Conservation (phyloP, 202 grass and related monocot species). For the Digitaria exilis region DNA sequence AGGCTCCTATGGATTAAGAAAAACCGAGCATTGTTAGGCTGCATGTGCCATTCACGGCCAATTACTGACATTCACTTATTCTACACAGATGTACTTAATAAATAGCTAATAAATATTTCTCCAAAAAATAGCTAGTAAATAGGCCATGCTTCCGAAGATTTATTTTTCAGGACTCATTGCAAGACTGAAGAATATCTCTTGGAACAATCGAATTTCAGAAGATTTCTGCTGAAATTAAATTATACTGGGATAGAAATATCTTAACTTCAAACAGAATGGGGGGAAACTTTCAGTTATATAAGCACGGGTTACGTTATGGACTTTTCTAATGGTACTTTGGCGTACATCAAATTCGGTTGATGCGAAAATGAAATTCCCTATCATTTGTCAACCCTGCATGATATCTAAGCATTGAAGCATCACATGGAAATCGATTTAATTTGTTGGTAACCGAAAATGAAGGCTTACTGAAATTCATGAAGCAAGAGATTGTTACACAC, state of each 20-base stretch:
- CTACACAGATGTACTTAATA: neutral
- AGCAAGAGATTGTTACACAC: slow-evolving; percentile 29
- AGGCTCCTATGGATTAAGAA: slow-evolving; percentile 5
- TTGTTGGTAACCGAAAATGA: slow-evolving; percentile 36
- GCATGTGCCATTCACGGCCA: slow-evolving; percentile 29
- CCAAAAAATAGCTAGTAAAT: neutral
- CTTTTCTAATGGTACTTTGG: neutral
- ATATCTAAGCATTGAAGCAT: slow-evolving; percentile 17
- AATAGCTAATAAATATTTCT: too few relatives aligned
- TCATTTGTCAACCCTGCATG: slow-evolving; percentile 17
- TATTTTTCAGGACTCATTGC: too few relatives aligned
- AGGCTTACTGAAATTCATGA: slow-evolving; percentile 24
- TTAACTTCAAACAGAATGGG: too few relatives aligned
- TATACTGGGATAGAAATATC: neutral
- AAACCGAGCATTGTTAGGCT: neutral
- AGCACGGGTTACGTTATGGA: neutral
- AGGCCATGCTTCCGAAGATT: neutral
- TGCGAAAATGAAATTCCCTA: neutral
- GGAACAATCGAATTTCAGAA: neutral
- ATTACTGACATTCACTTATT: neutral
- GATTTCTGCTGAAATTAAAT: neutral
- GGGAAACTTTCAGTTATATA: neutral
- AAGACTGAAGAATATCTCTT: neutral
- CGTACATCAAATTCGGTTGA: neutral
- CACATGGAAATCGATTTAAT: slow-evolving; percentile 1